These are phyloP conservation scores for Omphalea diandra DNA, from an alignment of 441 rosid species.

Conservation along the genomic window DNA sequence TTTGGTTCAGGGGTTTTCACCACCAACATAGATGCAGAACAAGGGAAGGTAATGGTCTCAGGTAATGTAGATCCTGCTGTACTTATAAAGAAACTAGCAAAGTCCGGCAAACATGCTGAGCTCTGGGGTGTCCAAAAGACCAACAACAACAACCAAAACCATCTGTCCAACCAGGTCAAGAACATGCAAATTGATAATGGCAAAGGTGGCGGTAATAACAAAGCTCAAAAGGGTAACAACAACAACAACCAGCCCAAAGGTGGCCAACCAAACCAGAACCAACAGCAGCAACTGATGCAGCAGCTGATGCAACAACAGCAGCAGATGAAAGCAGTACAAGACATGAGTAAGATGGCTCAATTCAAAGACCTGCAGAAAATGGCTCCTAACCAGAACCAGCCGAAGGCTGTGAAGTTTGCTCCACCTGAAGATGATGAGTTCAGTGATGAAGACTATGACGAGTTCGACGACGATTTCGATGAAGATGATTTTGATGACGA, in stretches of 20 bases:
- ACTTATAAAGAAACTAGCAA: slow-evolving; percentile 78
- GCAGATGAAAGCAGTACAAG: slow-evolving; percentile 64
- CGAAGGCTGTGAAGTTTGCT: slow-evolving; percentile 54
- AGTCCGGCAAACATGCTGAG: slow-evolving; percentile 95
- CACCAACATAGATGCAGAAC: slow-evolving; percentile 71
- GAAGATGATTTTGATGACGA: slow-evolving; percentile 43
- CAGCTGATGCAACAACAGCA: slow-evolving; percentile 45
- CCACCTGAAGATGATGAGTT: slow-evolving; percentile 57
- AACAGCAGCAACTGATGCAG: slow-evolving; percentile 31
- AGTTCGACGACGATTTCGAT: slow-evolving; percentile 45
- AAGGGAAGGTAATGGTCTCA: slow-evolving; percentile 80
- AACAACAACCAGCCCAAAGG: slow-evolving; percentile 33
- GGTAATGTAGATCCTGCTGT: slow-evolving; percentile 68
- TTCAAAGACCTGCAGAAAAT: slow-evolving; percentile 57
- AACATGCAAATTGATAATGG: slow-evolving; percentile 66
- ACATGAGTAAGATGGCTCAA: slow-evolving; percentile 55
- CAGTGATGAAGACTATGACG: slow-evolving; percentile 44
- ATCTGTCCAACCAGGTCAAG: slow-evolving; percentile 55
- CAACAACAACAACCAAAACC: slow-evolving; percentile 42
- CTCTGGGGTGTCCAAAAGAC: slow-evolving; percentile 66
- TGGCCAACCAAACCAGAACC: slow-evolving; percentile 47
- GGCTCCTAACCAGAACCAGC: slow-evolving; percentile 39
- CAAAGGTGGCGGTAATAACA: slow-evolving; percentile 45
- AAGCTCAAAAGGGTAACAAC: slow-evolving; percentile 40
- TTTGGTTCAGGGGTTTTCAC: slow-evolving; percentile 73